These are phyloP conservation scores for Quercus cerris DNA, from an alignment of 306 rosid species.

Conservation along the genomic window DNA sequence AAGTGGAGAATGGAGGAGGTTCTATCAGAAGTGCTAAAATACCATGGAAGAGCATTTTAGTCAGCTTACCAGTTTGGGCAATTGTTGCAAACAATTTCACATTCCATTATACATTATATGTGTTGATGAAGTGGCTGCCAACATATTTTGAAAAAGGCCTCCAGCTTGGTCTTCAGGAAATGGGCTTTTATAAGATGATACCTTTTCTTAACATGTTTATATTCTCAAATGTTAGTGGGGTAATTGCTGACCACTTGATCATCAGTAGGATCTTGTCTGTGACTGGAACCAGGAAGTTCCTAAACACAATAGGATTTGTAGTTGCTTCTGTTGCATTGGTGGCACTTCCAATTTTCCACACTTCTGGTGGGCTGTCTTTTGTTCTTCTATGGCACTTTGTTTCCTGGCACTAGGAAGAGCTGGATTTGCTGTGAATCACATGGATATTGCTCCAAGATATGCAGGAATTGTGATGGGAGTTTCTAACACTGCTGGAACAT, in stretches of 20 bases:
- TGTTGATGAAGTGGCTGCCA: slow-evolving; percentile 36
- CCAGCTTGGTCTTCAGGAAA: slow-evolving; percentile 13
- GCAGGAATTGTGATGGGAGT: slow-evolving; percentile 99
- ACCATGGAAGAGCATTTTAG: slow-evolving; percentile 77
- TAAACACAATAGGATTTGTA: slow-evolving; percentile 5
- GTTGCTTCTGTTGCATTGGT: slow-evolving; percentile 29
- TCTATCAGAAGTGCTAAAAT: slow-evolving; percentile 35
- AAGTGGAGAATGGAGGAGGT: not conserved
- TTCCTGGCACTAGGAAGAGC: slow-evolving; percentile 96
- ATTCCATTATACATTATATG: slow-evolving; percentile 90
- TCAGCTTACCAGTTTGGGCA: slow-evolving; percentile 93
- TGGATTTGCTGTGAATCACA: slow-evolving; percentile 94
- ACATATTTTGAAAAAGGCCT: slow-evolving; percentile 15
- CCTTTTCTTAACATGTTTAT: slow-evolving; percentile 13
- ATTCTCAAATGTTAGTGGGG: slow-evolving; percentile 26
- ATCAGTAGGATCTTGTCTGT: slow-evolving; percentile 3
- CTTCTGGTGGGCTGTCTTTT: slow-evolving; percentile 54
- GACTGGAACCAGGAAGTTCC: slow-evolving; percentile 15
- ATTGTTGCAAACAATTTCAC: slow-evolving; percentile 94
- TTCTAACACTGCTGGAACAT: slow-evolving; percentile 94
- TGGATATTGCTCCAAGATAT: slow-evolving; percentile 95
- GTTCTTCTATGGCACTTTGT: slow-evolving; percentile 94
- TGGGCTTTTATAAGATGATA: slow-evolving; percentile 17
- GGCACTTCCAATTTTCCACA: slow-evolving; percentile 27
- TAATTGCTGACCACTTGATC: slow-evolving; percentile 21